Percentiles rank a stretch among this genome's conserved stretches.
Evolutionary conservation across 108 stramenopile species (phyloP).

Genomic region (Parietichytrium sp.): DNA sequence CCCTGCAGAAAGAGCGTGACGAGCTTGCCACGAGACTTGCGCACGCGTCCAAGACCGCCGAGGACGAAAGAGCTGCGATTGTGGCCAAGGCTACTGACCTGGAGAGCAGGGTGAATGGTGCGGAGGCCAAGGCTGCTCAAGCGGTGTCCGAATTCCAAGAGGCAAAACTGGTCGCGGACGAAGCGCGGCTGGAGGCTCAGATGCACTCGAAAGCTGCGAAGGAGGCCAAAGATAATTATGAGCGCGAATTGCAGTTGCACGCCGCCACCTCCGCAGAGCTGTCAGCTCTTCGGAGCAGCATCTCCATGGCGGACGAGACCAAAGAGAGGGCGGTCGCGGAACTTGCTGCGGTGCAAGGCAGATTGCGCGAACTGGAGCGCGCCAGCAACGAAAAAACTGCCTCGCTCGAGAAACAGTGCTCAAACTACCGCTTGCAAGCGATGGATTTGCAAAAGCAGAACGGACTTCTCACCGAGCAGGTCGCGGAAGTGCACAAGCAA

Average conservation of each 20-base stretch:
- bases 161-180: neutral
- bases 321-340: neutral
- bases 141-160: neutral
- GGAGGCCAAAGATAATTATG: slow-evolving; percentile 5
- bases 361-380: neutral
- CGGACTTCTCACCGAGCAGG: neutral
- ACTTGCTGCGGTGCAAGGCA: neutral
- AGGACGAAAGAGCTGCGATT: neutral
- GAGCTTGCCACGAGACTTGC: neutral
- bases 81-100: neutral
- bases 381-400: neutral
- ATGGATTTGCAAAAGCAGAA: neutral
- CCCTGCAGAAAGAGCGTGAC: neutral
- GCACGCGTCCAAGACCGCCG: neutral
- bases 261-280: slow-evolving; percentile 2
- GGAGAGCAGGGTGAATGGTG: neutral
- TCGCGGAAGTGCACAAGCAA: neutral
- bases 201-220: neutral
- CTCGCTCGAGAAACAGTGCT: neutral
- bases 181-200: neutral
- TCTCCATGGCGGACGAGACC: neutral
- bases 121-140: neutral
- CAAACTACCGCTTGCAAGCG: neutral
- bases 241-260: slow-evolving; percentile 19
- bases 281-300: neutral